Percentiles rank a stretch among this genome's conserved stretches.
phyloP scores from a whole-genome alignment of 2,329 filamentous ascomycete genomes.

The Aspergillus ruber region DNA sequence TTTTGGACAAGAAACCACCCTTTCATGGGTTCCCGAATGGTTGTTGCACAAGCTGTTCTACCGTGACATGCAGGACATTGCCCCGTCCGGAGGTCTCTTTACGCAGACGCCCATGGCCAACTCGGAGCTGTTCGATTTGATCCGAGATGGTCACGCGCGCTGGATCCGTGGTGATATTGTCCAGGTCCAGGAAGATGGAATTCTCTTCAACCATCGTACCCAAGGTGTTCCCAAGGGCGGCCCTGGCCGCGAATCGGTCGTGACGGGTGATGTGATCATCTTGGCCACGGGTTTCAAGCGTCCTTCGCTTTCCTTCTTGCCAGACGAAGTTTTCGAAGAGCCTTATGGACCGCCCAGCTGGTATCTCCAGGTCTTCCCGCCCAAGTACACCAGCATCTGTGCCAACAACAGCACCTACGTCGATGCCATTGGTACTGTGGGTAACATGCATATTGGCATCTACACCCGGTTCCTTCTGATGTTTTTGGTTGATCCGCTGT shows the following conservation, averaged over 20 bases:
- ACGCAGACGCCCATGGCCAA: slow-evolving; percentile 85
- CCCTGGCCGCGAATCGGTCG: slow-evolving; percentile 58
- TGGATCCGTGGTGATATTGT: slow-evolving; percentile 80
- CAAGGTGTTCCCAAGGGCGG: slow-evolving; percentile 71
- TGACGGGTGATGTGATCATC: slow-evolving; percentile 70
- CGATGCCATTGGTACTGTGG: slow-evolving; percentile 72
- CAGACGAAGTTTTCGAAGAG: slow-evolving; percentile 63
- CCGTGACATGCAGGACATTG: slow-evolving; percentile 67
- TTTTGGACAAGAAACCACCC: slow-evolving; percentile 66
- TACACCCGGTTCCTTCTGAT: slow-evolving; percentile 81
- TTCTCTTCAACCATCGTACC: slow-evolving; percentile 64
- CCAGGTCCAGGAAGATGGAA: slow-evolving; percentile 55
- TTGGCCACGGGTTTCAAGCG: slow-evolving; percentile 79
- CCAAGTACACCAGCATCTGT: slow-evolving; percentile 64
- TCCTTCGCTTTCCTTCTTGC: slow-evolving; percentile 67
- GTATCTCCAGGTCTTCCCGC: slow-evolving; percentile 84
- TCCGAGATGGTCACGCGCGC: slow-evolving; percentile 63
- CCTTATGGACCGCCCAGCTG: slow-evolving; percentile 76
- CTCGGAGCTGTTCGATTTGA: slow-evolving; percentile 68
- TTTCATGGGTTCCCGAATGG: slow-evolving; percentile 73
- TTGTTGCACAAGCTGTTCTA: slow-evolving; percentile 76
- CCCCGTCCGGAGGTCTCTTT: slow-evolving; percentile 67
- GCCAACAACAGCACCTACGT: slow-evolving; percentile 81
- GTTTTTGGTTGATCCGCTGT: slow-evolving; percentile 74
- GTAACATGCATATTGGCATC: slow-evolving; percentile 85